A percentile compares a stretch with the other conserved stretches of the same genome.
Conservation (phyloP, 148 eudicot genomes). For the Rhododendron mucronatum region DNA sequence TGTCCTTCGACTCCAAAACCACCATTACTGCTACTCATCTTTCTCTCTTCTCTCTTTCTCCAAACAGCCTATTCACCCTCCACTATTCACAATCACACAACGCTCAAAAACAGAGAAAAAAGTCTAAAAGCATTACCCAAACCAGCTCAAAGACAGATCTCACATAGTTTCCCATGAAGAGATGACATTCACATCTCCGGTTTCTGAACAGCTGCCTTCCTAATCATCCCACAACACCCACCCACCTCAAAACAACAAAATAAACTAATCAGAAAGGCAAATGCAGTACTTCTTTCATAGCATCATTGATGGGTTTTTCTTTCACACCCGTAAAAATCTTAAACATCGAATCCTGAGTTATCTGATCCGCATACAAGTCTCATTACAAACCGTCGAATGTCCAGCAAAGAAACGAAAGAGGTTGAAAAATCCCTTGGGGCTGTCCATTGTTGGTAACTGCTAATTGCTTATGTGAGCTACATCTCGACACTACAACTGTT, state of each 20-base stretch:
- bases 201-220: neutral
- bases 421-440: neutral
- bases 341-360: neutral
- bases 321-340: neutral
- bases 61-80: neutral
- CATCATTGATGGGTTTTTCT: neutral
- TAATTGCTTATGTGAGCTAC: neutral
- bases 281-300: neutral
- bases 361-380: neutral
- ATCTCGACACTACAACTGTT: neutral
- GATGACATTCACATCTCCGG: neutral
- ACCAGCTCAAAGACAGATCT: neutral
- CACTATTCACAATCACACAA: neutral
- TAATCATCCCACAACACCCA: neutral
- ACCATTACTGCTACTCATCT: neutral
- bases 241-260: neutral
- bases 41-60: neutral
- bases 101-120: neutral
- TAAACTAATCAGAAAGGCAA: neutral
- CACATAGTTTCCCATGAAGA: neutral
- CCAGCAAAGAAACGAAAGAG: neutral
- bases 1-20: neutral
- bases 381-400: neutral
- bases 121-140: neutral
- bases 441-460: neutral